Conservation (phyloP, 179 eudicot species). For the Corrigiola litoralis region DNA sequence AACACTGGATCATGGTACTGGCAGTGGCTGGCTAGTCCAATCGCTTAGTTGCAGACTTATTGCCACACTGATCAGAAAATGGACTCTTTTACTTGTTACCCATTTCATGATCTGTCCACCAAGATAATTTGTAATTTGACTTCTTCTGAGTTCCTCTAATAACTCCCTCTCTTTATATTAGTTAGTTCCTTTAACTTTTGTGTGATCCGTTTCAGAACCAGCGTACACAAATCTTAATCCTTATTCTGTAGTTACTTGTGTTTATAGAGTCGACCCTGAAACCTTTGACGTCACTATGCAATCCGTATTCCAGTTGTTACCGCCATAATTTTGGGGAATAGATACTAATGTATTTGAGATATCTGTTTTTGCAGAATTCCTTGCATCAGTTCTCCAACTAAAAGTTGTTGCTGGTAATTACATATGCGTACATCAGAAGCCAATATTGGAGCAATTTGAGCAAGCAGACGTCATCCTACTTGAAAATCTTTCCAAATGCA, state of each 20-base stretch:
- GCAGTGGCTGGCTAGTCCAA: not conserved
- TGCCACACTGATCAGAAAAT: not conserved
- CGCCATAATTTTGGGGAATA: not conserved
- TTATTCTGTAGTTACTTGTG: too few species aligned
- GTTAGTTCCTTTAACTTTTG: not conserved
- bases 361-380: constrained; percentile 39
- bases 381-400: constrained; percentile 56
- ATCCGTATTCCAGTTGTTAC: not conserved
- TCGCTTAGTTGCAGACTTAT: not conserved
- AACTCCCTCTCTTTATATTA: not conserved
- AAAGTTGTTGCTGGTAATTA: constrained; percentile 43
- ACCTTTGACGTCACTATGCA: too few species aligned
- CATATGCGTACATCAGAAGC: constrained; percentile 18
- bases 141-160: not conserved
- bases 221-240: too few species aligned
- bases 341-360: not conserved
- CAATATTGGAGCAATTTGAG: constrained; percentile 20
- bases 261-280: not conserved
- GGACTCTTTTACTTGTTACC: too few species aligned
- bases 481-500: constrained; percentile 51
- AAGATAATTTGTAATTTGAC: too few species aligned
- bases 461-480: constrained; percentile 46
- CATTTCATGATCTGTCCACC: too few species aligned
- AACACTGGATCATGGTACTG: too few species aligned
- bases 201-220: not conserved